phyloP scores from a whole-genome alignment of 352 stramenopile species.

The Chrysophaeum taylorii region DNA sequence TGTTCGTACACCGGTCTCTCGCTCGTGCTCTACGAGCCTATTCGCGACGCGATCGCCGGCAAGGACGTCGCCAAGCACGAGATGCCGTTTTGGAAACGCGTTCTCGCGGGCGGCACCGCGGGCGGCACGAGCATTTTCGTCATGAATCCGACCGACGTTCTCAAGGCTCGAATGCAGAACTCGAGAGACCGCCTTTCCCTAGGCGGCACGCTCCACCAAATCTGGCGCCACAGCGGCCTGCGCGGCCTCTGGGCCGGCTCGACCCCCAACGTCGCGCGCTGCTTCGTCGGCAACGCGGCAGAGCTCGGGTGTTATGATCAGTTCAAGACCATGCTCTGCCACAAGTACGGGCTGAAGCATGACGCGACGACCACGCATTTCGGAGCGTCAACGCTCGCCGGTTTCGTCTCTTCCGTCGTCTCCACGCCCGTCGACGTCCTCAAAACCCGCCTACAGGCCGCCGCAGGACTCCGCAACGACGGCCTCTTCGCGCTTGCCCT shows the following conservation, averaged over 20 bases:
- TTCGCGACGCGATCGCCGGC: slow-evolving; percentile 21
- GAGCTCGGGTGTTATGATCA: slow-evolving; percentile 31
- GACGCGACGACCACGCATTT: not conserved
- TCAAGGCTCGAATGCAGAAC: slow-evolving; percentile 31
- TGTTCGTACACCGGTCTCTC: slow-evolving; percentile 24
- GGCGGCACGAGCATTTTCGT: slow-evolving; percentile 22
- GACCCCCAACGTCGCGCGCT: slow-evolving; percentile 25
- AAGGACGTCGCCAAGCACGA: slow-evolving; percentile 6
- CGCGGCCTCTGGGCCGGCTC: slow-evolving; percentile 24
- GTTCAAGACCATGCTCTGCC: slow-evolving; percentile 15
- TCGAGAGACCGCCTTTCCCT: not conserved
- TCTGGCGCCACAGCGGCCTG: slow-evolving; percentile 12
- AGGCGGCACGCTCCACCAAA: slow-evolving; percentile 8
- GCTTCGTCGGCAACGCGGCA: slow-evolving; percentile 27
- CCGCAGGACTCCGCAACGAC: slow-evolving; percentile 11
- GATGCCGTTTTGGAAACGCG: slow-evolving; percentile 21
- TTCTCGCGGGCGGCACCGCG: slow-evolving; percentile 24
- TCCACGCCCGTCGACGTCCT: slow-evolving; percentile 29
- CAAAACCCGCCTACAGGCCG: slow-evolving; percentile 30
- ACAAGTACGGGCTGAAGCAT: not conserved
- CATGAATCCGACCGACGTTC: slow-evolving; percentile 29
- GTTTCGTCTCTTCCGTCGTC: slow-evolving; percentile 23
- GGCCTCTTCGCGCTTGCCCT: not conserved
- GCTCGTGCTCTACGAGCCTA: slow-evolving; percentile 30
- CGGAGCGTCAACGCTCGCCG: slow-evolving; percentile 19